Evolutionary conservation across 83 land plant genomes (phyloP).

Genomic region (Isoetes engelmannii): DNA sequence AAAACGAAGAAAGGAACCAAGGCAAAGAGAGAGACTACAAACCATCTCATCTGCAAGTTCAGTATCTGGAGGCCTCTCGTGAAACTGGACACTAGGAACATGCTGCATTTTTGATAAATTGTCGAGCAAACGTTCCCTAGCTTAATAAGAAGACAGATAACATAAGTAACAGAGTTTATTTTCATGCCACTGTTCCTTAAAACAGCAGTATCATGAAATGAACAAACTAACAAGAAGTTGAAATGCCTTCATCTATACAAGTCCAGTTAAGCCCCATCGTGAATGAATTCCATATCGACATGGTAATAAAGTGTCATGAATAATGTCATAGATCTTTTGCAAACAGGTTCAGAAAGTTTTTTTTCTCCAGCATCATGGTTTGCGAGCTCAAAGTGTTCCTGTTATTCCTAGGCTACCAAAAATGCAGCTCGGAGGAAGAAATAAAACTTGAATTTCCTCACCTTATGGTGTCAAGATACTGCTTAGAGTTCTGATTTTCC

Average conservation of each 20-base stretch:
- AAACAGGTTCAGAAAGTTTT: too few species aligned
- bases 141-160: neutral
- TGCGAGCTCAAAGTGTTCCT: too few species aligned
- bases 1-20: neutral
- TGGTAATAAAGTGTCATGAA: too few species aligned
- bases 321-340: too few species aligned
- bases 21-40: neutral
- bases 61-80: conserved; percentile 76
- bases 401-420: too few species aligned
- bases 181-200: neutral
- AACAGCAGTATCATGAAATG: neutral
- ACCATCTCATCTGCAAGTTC: conserved; percentile 54
- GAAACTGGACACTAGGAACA: conserved; percentile 87
- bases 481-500: conserved; percentile 62
- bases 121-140: conserved; percentile 51
- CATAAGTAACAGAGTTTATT: neutral
- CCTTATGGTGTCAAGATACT: conserved; percentile 45
- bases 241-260: too few species aligned
- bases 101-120: conserved; percentile 68
- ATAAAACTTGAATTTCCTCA: neutral
- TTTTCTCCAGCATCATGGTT: too few species aligned
- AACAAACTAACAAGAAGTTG: neutral
- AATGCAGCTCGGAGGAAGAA: too few species aligned
- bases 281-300: too few species aligned
- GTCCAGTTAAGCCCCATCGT: too few species aligned